Evolutionary conservation across 768 basidiomycete genomes (phyloP), one percentile per base, ranked within the genome.

Genomic region (Mycena rosella): DNA sequence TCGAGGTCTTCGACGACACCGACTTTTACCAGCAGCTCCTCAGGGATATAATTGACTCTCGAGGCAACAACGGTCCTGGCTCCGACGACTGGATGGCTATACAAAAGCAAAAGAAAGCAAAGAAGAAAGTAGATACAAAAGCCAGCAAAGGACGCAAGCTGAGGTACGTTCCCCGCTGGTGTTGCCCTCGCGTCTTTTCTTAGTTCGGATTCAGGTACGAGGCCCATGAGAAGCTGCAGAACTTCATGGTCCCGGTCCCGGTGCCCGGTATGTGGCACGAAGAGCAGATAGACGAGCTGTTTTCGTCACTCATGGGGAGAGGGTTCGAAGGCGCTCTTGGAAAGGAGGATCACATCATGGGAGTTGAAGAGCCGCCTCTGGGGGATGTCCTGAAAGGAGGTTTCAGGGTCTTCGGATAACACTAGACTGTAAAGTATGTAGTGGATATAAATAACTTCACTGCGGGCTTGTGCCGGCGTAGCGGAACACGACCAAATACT

Each of bases 131-230:
- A n/a, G 97, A 99, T 76, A 95, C 96, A 0, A 95, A 92, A 72
- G 97, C 96, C 11, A 96, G 93, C 80, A 99, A 99, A 81, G 98
- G 98, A 6, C 85, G 97, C 64, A 97, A 96, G 78, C 80, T 99
- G 68, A 87, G 96, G 90, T 93, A 44, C 32, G 88, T 81, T 11
- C 30, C n/a, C n/a, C n/a, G n/a, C 34, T 57, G 55, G 5, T 20
- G n/a, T 22, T 34, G 52, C 40, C 24, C 24, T n/a, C 32, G 55
- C 47, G 48, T 29, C 49, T 34, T 55, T 42, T 45, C 26, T 47
- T 48, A 22, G 20, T 48, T 40, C 40, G 36, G 18, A 54, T 24
- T 1, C 76, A 93, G 94, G 61, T 98, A 96, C 77, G 93, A 97
- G 70, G 90, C 94, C 2, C 98, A 99, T 75, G 96, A 99, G 74